Percentiles rank a stretch among this genome's conserved stretches.
Evolutionary conservation across 805 yeast species (phyloP).

Genomic region (Hanseniaspora mollemarum): DNA sequence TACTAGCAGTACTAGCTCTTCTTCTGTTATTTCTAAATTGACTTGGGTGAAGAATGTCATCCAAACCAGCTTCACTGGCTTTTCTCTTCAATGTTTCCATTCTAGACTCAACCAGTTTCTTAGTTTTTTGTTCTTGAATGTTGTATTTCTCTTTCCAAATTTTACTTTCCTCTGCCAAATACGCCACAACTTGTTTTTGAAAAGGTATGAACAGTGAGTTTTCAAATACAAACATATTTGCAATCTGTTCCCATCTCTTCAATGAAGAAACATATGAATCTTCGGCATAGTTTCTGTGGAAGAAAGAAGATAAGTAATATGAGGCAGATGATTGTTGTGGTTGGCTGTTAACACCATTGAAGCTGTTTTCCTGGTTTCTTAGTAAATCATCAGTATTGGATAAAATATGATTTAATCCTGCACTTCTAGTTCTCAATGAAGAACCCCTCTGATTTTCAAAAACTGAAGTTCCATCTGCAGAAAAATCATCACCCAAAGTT

Average conservation of each 20-base stretch:
- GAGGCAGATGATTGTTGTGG: not conserved
- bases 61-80: not conserved
- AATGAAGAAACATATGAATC: not conserved
- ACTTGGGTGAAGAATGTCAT: not conserved
- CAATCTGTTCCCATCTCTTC: conserved; percentile 8
- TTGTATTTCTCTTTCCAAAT: not conserved
- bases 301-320: not conserved
- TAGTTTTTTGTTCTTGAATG: not conserved
- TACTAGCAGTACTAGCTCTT: not conserved
- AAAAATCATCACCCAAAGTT: not conserved
- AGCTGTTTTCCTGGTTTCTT: not conserved
- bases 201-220: not conserved
- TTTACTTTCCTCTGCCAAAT: not conserved
- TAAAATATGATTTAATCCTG: not conserved
- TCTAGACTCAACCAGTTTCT: not conserved
- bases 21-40: not conserved
- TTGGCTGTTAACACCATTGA: not conserved
- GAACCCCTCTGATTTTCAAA: not conserved
- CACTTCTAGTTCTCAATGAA: not conserved
- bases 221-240: conserved; percentile 4
- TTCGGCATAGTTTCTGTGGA: not conserved
- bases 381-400: not conserved
- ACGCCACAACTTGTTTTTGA: not conserved
- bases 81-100: not conserved
- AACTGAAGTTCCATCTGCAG: not conserved